Base-by-base conservation (phyloP, 805 yeast genomes). In the Blastobotrys americana region DNA sequence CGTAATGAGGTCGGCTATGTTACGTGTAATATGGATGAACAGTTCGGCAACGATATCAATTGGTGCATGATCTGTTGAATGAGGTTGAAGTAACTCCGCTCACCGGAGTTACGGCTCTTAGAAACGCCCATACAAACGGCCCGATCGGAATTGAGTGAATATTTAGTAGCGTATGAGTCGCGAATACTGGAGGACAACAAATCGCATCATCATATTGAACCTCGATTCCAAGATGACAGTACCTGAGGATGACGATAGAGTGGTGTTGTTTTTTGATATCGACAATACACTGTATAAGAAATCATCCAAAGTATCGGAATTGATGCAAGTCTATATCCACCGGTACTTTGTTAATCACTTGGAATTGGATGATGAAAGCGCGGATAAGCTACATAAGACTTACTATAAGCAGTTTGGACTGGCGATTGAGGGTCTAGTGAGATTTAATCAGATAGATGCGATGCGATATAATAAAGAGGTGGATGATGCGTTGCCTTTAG, bases 401-500 rank as follows among this genome's bases (percentile, higher is more conserved):
- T 90, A 90, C 66, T 93, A 90, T 61, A 77, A 77, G 55, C 82
- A 83, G 38, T 90, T 88, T 57, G 98, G 98, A 1, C 71, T 90
- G 48, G 97, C 97, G 0, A 77, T 90, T 42, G 96, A 90, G 63
- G 98, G 98, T 0, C 70, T 90, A 39, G 80, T 77, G 17, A 63
- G 70, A 55, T 66, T 67, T 54, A 76, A 77, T 53, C 77, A 78
- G 51, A 84, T 89, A 17, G 84, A 90, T 60, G 96, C 96, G 4
- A 58, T 90, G 63, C 93, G 85, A 53, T 90, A 90, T 66, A 90
- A 90, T 64, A 71, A 73, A 38, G 75, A 82, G 54, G 97, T 90
- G 13, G 98, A 90, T 65, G 98, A 90, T 60, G 80, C 96, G 0
- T 70, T 90, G 39, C 97, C 96, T 5, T 71, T 90, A 57, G 89